Evolutionary conservation across 2,329 filamentous ascomycete species (phyloP).

Genomic region (Trichoderma koningii): DNA sequence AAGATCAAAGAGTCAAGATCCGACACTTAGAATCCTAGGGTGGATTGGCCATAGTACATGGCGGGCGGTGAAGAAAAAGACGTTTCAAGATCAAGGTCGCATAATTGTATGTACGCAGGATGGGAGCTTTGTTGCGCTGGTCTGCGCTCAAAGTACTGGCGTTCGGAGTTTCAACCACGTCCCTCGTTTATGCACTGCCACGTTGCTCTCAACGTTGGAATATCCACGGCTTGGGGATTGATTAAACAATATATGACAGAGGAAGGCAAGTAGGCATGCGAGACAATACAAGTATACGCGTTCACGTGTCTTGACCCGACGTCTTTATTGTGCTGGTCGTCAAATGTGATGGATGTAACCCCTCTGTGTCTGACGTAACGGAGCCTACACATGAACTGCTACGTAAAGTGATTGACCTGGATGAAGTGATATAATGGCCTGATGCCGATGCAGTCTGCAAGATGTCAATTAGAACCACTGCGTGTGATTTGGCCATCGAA

Average conservation of each 20-base stretch:
- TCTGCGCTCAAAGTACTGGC: background rate
- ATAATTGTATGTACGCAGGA: background rate
- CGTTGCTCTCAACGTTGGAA: background rate
- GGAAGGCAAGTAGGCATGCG: background rate
- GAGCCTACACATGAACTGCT: background rate
- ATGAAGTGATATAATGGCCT: conserved; percentile 19
- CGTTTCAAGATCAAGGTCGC: background rate
- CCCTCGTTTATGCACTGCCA: background rate
- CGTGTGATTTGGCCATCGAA: conserved; percentile 16
- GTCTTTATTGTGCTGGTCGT: background rate
- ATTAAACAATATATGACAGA: background rate
- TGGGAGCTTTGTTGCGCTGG: background rate
- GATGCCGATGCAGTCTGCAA: background rate
- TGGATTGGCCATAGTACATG: background rate
- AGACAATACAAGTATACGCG: background rate
- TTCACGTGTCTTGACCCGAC: background rate
- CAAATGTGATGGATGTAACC: too few relatives aligned
- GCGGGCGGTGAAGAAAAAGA: background rate
- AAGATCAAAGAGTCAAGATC: background rate
- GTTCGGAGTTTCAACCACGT: conserved; percentile 13
- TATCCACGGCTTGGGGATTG: background rate
- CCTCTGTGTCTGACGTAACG: too few relatives aligned
- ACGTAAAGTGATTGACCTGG: background rate
- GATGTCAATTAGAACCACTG: background rate
- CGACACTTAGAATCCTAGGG: background rate